phyloP scores from a whole-genome alignment of 148 eudicot species.

The Rhododendron ferrugineum region DNA sequence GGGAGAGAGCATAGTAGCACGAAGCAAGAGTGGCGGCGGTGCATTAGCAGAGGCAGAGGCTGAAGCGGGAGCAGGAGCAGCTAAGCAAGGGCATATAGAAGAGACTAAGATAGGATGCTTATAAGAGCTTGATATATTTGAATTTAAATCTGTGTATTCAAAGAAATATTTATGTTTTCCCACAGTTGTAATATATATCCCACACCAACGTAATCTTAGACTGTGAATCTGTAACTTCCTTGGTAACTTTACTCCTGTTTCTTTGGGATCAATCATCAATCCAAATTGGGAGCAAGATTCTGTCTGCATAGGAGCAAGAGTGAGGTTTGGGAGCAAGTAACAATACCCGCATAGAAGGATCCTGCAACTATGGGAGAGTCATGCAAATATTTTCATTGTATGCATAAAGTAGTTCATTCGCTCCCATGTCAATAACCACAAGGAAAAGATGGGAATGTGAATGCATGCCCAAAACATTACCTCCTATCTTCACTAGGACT shows the following conservation, averaged over 20 bases:
- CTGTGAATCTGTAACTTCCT: neutral
- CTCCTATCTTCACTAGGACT: conserved; percentile 42
- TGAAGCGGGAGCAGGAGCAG: neutral
- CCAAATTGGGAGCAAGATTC: neutral
- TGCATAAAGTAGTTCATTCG: neutral
- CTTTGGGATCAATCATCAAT: neutral
- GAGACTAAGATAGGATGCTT: neutral
- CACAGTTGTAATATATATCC: neutral
- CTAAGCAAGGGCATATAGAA: neutral
- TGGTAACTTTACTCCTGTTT: neutral
- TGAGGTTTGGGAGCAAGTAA: neutral
- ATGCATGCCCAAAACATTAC: conserved; percentile 15
- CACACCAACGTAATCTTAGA: neutral
- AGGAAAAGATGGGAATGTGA: neutral
- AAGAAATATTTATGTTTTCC: neutral
- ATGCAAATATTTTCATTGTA: neutral
- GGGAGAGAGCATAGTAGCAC: neutral
- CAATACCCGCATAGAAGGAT: neutral
- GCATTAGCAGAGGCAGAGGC: neutral
- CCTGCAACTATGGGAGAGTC: neutral
- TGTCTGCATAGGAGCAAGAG: neutral
- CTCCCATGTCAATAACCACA: neutral
- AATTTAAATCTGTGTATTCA: neutral
- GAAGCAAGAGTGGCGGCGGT: neutral
- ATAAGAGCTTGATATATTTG: neutral